A percentile compares a stretch with the other conserved stretches of the same genome.
Evolutionary conservation across 345 rosid species (phyloP).

Genomic region (Geranium brycei): DNA sequence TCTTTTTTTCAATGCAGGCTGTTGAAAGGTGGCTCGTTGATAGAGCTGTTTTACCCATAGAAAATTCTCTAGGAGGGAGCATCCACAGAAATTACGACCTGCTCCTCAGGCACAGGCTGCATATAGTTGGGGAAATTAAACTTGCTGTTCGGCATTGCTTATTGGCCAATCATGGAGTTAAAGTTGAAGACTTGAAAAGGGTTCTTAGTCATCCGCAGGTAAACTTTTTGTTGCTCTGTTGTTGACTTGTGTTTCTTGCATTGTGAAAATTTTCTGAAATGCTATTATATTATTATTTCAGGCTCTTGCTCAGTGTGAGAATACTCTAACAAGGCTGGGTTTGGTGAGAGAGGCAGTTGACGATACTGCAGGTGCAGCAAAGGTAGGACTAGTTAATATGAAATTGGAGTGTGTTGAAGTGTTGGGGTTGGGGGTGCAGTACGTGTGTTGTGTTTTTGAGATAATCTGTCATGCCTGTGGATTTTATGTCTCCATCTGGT

Average conservation of each 20-base stretch:
- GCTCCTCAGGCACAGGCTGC: slow-evolving; percentile 77
- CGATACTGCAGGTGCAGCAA: slow-evolving; percentile 98
- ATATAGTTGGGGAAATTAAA: slow-evolving; percentile 95
- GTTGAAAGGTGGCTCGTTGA: slow-evolving; percentile 90
- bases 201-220: slow-evolving; percentile 99
- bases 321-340: slow-evolving; percentile 67
- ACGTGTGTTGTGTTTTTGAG: neutral
- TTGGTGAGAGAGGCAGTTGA: slow-evolving; percentile 84
- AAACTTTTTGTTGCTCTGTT: slow-evolving; percentile 1
- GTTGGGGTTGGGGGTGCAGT: neutral
- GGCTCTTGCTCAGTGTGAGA: slow-evolving; percentile 97
- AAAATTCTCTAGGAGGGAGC: slow-evolving; percentile 97
- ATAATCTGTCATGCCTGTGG: slow-evolving; percentile 1
- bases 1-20: slow-evolving; percentile 31
- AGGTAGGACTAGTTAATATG: slow-evolving; percentile 31
- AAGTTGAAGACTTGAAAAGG: slow-evolving; percentile 61
- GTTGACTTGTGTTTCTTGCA: slow-evolving; percentile 4
- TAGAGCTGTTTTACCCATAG: slow-evolving; percentile 89
- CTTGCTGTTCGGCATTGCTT: slow-evolving; percentile 85
- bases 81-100: slow-evolving; percentile 96
- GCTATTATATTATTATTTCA: slow-evolving; percentile 15
- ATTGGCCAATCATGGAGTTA: slow-evolving; percentile 76
- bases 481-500: neutral
- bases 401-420: neutral
- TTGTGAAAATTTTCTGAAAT: neutral